Base-by-base conservation (phyloP, 2,329 filamentous ascomycete genomes). In the Rachicladosporium sp. region DNA sequence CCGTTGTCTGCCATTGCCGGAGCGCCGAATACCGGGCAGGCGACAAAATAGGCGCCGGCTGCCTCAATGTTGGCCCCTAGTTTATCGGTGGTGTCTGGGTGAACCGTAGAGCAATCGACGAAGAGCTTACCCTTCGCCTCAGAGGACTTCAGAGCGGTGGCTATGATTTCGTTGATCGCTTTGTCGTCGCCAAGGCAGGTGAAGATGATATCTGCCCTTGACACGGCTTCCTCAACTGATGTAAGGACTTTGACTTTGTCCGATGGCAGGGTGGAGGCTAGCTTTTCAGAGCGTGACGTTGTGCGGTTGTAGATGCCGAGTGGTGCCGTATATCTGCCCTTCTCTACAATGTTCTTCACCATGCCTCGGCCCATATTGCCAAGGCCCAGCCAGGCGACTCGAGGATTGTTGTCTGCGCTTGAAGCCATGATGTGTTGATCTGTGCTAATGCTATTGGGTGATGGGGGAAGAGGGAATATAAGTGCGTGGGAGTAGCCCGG, bases 311-410 rank as follows among this genome's bases (percentile, higher is more conserved):
- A 88, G 45, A 94, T 61, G 42, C 88, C 71, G 10, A 94, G 65
- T 1, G 87, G 82, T 21, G 75, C 71, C 21, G 77, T 69, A 21
- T 88, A 74, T 27, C 73, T 67, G 23, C 76, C 85, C 58, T 93
- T 94, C 54, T 80, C 71, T 7, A 82, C 78, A 30, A 95, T 68
- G 57, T 93, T 94, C 61, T 80, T 82, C 63, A 71, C 76, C 83
- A 93, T 93, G 47, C 80, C 85, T 33, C 49, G 66, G 82, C 84
- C 87, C 77, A 93, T 93, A 59, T 93, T 93, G 38, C 86, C 86
- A 37, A 93, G 71, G 42, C 87, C 86, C 40, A 93, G 76, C 76
- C 78, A 93, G 51, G 85, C 70, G 37, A 91, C 33, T n/a, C 54
- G 52, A 42, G 54, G 54, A 19, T n/a, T 36, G 33, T 35, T 31